Evolutionary conservation across 805 yeast genomes (phyloP).

Genomic region (Zygoascus flipseniorum): DNA sequence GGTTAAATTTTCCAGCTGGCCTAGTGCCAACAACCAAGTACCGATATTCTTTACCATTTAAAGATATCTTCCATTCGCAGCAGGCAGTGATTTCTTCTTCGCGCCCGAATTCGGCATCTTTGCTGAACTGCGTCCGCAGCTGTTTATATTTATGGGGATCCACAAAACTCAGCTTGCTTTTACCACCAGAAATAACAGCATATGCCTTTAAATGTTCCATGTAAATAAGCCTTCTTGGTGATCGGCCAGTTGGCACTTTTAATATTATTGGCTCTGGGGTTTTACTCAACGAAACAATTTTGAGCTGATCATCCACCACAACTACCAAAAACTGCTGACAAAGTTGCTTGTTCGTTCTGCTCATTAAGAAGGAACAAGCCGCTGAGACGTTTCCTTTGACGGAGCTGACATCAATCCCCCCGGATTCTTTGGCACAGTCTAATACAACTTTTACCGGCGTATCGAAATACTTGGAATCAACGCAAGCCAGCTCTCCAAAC

Average conservation of each 20-base stretch:
- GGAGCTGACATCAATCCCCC: neutral
- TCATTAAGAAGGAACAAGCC: neutral
- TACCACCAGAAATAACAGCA: conserved; percentile 8
- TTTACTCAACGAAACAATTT: conserved; percentile 5
- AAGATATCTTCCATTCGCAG: conserved; percentile 11
- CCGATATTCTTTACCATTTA: conserved; percentile 4
- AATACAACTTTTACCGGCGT: neutral
- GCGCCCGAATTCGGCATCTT: neutral
- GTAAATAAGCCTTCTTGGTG: conserved; percentile 13
- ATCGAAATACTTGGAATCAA: too few species aligned
- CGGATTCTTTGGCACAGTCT: neutral
- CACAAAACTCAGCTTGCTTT: conserved; percentile 6
- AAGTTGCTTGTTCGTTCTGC: neutral
- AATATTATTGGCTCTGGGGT: conserved; percentile 2
- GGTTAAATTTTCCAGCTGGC: neutral
- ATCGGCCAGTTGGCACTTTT: conserved; percentile 2
- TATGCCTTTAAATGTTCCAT: conserved; percentile 9
- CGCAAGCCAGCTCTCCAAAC: neutral
- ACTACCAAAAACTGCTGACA: conserved; percentile 3
- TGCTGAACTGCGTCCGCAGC: neutral
- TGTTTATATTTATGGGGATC: conserved; percentile 4
- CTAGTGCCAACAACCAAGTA: conserved; percentile 12
- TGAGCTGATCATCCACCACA: conserved; percentile 7
- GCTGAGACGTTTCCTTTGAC: neutral
- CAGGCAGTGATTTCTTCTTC: conserved; percentile 7